Conservation (phyloP, 306 rosid species). For the Herpetospermum pedunculosum region DNA sequence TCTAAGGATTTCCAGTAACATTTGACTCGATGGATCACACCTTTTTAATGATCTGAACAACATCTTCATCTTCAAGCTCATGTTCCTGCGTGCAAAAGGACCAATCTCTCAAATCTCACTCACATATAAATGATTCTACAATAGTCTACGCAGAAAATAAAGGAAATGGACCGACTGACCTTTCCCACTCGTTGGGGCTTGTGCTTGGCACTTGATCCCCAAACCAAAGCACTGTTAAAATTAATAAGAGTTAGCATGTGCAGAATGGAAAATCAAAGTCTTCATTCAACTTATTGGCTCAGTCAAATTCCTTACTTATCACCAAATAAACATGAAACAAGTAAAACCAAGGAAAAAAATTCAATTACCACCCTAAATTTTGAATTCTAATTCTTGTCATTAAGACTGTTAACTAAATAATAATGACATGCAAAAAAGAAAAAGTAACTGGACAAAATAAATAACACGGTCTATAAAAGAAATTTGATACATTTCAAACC, state of each 20-base stretch:
- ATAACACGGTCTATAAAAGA: too few relatives aligned
- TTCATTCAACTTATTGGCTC: neutral
- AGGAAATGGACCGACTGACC: slow-evolving; percentile 33
- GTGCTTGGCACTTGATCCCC: slow-evolving; percentile 96
- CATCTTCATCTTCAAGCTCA: slow-evolving; percentile 93
- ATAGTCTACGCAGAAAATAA: neutral
- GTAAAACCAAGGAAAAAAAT: too few relatives aligned
- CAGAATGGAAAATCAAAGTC: neutral
- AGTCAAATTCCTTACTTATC: neutral
- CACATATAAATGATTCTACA: neutral
- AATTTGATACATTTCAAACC: too few relatives aligned
- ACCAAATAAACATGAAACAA: too few relatives aligned
- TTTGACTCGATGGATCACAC: slow-evolving; percentile 21
- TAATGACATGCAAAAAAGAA: too few relatives aligned
- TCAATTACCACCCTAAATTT: too few relatives aligned
- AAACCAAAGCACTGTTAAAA: slow-evolving; percentile 76
- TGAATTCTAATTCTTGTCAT: too few relatives aligned
- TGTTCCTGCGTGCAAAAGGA: slow-evolving; percentile 46
- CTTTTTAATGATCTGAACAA: slow-evolving; percentile 92
- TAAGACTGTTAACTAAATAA: too few relatives aligned
- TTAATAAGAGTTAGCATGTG: slow-evolving; percentile 6
- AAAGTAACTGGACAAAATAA: too few relatives aligned
- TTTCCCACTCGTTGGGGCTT: slow-evolving; percentile 98
- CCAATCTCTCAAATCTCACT: neutral
- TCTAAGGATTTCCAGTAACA: neutral